Evolutionary conservation across 768 basidiomycete species (phyloP), one percentile per base, ranked within the genome.

Genomic region (Leccinum aurantiacum): DNA sequence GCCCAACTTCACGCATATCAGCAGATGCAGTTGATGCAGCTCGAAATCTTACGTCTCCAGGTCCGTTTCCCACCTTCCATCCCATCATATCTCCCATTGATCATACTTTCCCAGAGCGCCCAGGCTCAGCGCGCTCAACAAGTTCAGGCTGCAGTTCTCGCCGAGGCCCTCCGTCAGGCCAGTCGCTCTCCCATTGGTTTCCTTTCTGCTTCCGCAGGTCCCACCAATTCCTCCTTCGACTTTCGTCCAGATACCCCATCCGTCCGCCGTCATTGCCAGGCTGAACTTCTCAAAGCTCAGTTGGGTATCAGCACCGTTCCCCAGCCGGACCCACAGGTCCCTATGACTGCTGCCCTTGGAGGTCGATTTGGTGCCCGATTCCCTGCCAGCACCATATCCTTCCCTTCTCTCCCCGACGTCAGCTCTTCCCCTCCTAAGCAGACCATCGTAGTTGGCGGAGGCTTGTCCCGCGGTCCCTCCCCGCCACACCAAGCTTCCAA

Each of bases 11-110:
- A 86, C 67, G 83, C 86, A 56, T 77, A 90, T 57, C 91, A 92
- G 47, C 74, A 74, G 56, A 80, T 93, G 82, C 91, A 93, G 76
- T 80, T 93, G 80, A 83, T 93, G 77, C 92, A 93, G 70, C 78
- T 93, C 58, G 91, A 93, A 76, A 82, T 93, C 65, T 74, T 91
- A 71, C 84, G 83, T 70, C 82, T 93, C 62, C 91, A 93, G 88
- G 91, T 88, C 60, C 53, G 81, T 75, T 44, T 17, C 0, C 17
- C 14, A 1, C 46, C 41, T 24, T 24, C 6, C 9, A 3, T 25
- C 22, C 49, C 1, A 22, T 15, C 51, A 2, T 41, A 56, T 61
- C 46, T 47, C 62, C 59, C 49, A 69, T 62, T 62, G 1, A 68
- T 44, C 47, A 24, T 47, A 29, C 57, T 37, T n/a, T 17, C n/a